These are phyloP conservation scores for Amylostereum areolatum DNA, from an alignment of 1,284 basidiomycete genomes.

Conservation along the genomic window DNA sequence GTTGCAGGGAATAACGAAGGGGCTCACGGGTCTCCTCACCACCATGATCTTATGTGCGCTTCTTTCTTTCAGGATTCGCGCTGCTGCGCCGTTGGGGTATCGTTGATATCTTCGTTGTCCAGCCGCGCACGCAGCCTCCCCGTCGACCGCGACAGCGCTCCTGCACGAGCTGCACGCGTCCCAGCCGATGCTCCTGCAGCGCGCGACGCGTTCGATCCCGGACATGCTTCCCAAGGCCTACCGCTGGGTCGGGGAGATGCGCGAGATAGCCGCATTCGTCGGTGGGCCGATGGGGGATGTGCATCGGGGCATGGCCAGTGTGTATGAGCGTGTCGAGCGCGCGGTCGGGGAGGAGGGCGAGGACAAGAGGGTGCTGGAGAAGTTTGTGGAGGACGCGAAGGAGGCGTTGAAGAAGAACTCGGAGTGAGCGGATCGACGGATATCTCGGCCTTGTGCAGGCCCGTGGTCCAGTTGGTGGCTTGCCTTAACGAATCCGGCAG, in stretches of 20 bases:
- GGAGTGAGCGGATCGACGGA: too few species aligned
- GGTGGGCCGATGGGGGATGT: conserved; percentile 29
- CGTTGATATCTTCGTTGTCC: neutral
- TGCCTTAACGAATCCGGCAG: too few species aligned
- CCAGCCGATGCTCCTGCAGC: conserved; percentile 37
- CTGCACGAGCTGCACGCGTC: conserved; percentile 41
- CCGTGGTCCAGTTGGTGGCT: too few species aligned
- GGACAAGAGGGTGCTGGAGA: conserved; percentile 33
- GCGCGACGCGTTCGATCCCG: conserved; percentile 33
- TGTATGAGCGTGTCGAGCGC: conserved; percentile 38
- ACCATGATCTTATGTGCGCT: conserved; percentile 50
- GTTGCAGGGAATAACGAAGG: conserved; percentile 47
- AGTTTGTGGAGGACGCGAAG: conserved; percentile 41
- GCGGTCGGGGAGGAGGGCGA: conserved; percentile 28
- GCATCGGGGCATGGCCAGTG: conserved; percentile 40
- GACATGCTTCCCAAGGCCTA: conserved; percentile 55
- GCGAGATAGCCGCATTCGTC: conserved; percentile 52
- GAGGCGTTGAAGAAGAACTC: conserved; percentile 4
- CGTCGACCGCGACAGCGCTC: conserved; percentile 48
- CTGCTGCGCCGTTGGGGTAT: conserved; percentile 1
- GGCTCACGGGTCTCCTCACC: conserved; percentile 45
- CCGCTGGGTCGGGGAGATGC: conserved; percentile 56
- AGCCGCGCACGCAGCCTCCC: conserved; percentile 55
- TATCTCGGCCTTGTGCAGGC: too few species aligned
- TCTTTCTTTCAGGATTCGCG: too few species aligned